Conservation (phyloP, 2,329 filamentous ascomycete genomes). For the Grosmannia clavigera region DNA sequence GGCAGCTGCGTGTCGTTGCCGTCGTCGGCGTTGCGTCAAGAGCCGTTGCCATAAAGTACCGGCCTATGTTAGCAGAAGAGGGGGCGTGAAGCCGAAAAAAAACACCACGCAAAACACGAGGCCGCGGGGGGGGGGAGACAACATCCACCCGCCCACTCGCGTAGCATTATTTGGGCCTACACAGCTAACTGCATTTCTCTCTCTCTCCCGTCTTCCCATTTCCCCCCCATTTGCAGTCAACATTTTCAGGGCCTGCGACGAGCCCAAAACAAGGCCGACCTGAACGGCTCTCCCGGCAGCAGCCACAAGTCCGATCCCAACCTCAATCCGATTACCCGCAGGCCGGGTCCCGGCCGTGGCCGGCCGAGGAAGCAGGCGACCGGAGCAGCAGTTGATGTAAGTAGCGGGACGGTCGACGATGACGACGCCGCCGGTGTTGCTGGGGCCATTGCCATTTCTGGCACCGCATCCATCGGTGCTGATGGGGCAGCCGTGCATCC, state of each 20-base stretch:
- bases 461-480: neutral
- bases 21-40: neutral
- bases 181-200: neutral
- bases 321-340: slow-evolving; percentile 45
- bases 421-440: neutral
- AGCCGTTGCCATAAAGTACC: neutral
- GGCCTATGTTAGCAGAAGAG: slow-evolving; percentile 4
- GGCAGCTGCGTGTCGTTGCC: neutral
- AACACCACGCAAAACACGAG: no score
- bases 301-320: slow-evolving; percentile 34
- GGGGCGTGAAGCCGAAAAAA: neutral
- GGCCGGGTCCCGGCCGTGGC: slow-evolving; percentile 45
- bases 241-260: slow-evolving; percentile 48
- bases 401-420: neutral
- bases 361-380: slow-evolving; percentile 35
- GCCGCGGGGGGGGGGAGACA: neutral
- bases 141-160: neutral
- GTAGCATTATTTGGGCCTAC: neutral
- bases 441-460: neutral
- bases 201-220: no score
- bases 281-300: slow-evolving; percentile 18
- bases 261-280: slow-evolving; percentile 40
- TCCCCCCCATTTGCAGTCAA: slow-evolving; percentile 28
- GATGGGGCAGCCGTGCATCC: neutral
- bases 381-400: slow-evolving; percentile 4